phyloP scores from a whole-genome alignment of 176 grass and related monocot genomes.

The Lolium perenne region DNA sequence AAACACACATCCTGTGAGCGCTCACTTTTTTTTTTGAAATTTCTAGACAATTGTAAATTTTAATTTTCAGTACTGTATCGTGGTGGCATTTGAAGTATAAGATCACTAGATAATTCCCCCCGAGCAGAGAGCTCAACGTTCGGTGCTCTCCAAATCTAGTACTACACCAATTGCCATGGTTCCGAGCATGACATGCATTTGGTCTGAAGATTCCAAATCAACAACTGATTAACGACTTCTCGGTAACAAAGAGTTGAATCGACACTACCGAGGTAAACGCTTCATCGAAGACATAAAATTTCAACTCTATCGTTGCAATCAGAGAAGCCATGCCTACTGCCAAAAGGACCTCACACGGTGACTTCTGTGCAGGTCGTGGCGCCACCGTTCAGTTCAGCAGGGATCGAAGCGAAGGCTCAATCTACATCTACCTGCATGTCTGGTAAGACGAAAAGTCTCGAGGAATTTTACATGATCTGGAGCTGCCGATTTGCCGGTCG shows the following conservation, averaged over 20 bases:
- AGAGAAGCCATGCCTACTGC: too few relatives aligned
- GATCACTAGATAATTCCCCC: too few relatives aligned
- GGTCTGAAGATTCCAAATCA: neutral
- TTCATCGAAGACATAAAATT: neutral
- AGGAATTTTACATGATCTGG: neutral
- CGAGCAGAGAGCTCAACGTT: neutral
- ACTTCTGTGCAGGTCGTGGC: neutral
- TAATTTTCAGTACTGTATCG: too few relatives aligned
- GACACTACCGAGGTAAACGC: neutral
- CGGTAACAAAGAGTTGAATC: neutral
- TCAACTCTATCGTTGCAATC: neutral
- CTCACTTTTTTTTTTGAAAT: too few relatives aligned
- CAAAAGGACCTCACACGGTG: neutral
- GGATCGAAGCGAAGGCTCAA: neutral
- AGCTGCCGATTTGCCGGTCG: neutral
- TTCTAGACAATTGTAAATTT: too few relatives aligned
- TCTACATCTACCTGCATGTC: neutral
- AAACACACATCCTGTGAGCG: too few relatives aligned
- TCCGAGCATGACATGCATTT: neutral
- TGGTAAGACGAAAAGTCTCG: neutral
- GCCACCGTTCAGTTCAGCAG: neutral
- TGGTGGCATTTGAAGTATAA: too few relatives aligned
- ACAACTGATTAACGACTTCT: neutral
- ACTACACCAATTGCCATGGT: neutral
- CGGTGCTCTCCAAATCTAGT: neutral